Base-by-base conservation (phyloP, 306 rosid genomes). In the Abrus precatorius region DNA sequence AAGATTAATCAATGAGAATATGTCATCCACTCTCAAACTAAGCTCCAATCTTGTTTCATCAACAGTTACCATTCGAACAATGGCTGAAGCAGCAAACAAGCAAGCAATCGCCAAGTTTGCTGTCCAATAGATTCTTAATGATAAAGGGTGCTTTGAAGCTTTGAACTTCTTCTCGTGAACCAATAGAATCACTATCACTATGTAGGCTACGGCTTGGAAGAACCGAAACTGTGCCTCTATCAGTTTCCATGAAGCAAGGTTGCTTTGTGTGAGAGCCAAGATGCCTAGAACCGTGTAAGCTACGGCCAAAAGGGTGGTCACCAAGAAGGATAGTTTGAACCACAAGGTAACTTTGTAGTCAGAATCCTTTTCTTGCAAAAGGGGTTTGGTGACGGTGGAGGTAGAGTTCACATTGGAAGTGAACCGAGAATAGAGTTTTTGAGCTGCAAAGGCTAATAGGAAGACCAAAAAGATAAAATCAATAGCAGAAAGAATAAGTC, bases 1-100 rank as follows among this genome's bases (percentile, higher is more conserved):
- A 29, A 86, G 80, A 65, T 80, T 76, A 66, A 65, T 78, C 74
- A 80, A 43, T 2, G 89, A 83, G 49, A 86, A 83, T 14, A 86
- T 20, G 5, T 86, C 89, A 75, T 86, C 89, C 33, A 83, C 57
- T 64, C 80, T 83, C 82, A 86, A 86, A 83, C 65, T 83, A 50
- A 34, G 5, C 66, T 86, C 86, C 45, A 83, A 64, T 2, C 11
- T 44, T 1, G 6, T 14, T 67, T 47, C 79, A 9, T 30, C 54
- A 1, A 63, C 38, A 11, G 11, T 36, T 48, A 82, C 48, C 8
- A 83, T 1, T 0, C 86, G 82, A 69, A 66, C 28, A 66, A 86
- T 56, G 34, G 86, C 80, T 3, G 89, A 86, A 79, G 76, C 75
- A 6, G 86, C 77, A 69, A 83, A 79, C 33, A 86, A 66, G 41